Evolutionary conservation across 768 basidiomycete species (phyloP).

Genomic region (Krasilnikovozyma curviuscula): DNA sequence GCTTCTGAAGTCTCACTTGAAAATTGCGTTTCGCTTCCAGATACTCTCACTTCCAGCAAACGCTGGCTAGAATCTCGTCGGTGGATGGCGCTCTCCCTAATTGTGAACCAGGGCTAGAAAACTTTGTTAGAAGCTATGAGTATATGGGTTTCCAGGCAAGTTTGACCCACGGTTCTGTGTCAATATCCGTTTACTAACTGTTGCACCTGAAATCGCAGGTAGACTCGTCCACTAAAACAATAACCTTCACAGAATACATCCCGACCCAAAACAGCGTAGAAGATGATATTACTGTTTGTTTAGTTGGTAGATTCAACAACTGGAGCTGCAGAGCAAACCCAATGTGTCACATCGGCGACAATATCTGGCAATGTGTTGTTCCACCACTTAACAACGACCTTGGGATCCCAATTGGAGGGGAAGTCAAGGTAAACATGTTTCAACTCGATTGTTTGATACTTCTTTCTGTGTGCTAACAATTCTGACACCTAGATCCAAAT

Average conservation of each 20-base stretch:
- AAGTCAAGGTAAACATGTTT: no score
- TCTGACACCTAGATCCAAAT: neutral
- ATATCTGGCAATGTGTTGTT: no score
- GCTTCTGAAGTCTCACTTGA: neutral
- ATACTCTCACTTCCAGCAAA: conserved; percentile 1
- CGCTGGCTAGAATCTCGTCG: neutral
- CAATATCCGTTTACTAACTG: no score
- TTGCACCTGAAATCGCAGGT: no score
- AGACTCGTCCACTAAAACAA: neutral
- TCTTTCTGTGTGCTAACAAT: no score
- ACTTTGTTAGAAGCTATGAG: neutral
- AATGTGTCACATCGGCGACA: no score
- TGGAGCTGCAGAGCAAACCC: no score
- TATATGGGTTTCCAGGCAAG: conserved; percentile 4
- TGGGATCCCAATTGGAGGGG: no score
- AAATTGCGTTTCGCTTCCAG: neutral
- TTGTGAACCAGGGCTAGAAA: neutral
- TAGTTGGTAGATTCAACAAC: conserved; percentile 10
- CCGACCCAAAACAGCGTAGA: conserved; percentile 5
- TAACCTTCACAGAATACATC: neutral
- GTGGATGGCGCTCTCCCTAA: neutral
- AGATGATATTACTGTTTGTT: neutral
- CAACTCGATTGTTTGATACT: no score
- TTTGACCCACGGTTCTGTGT: no score
- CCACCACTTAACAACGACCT: no score